Conservation (phyloP, 257 asterid genomes). For the Solanum neorickii region DNA sequence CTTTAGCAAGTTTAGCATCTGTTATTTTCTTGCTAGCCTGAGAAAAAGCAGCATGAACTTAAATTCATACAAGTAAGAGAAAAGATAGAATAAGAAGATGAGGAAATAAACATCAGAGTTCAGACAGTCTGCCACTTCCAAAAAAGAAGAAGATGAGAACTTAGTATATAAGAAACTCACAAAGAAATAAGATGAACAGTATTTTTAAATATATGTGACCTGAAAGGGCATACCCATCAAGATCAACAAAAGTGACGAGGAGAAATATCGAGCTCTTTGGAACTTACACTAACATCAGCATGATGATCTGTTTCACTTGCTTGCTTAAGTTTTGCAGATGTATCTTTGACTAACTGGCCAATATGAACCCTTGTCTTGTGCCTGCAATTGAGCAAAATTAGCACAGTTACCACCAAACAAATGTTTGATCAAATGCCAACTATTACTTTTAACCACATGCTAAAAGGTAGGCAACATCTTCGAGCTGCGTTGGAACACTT, state of each 20-base stretch:
- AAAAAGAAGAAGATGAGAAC: not conserved
- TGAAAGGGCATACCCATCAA: not conserved
- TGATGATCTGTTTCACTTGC: slow-evolving; percentile 57
- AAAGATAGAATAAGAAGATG: not conserved
- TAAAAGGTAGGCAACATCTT: not conserved
- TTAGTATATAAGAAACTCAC: not conserved
- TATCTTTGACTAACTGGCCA: slow-evolving; percentile 64
- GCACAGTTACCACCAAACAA: not conserved
- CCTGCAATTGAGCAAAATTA: slow-evolving; percentile 26
- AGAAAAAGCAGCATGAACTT: not conserved
- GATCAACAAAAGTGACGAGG: not conserved
- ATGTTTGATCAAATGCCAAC: not conserved
- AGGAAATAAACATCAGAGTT: not conserved
- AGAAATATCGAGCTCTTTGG: not conserved
- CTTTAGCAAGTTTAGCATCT: slow-evolving; percentile 94
- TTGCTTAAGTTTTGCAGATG: slow-evolving; percentile 64
- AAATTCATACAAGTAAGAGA: not conserved
- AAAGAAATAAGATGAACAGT: not conserved
- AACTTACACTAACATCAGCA: slow-evolving; percentile 60
- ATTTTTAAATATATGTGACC: not conserved
- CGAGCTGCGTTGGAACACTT: not conserved
- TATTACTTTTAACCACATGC: not conserved
- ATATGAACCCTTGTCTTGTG: slow-evolving; percentile 62
- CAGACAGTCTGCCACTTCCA: not conserved
- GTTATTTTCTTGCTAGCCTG: slow-evolving; percentile 88